These are phyloP conservation scores for Nakazawaea molendinolei DNA, from an alignment of 805 yeast genomes.

Conservation along the genomic window DNA sequence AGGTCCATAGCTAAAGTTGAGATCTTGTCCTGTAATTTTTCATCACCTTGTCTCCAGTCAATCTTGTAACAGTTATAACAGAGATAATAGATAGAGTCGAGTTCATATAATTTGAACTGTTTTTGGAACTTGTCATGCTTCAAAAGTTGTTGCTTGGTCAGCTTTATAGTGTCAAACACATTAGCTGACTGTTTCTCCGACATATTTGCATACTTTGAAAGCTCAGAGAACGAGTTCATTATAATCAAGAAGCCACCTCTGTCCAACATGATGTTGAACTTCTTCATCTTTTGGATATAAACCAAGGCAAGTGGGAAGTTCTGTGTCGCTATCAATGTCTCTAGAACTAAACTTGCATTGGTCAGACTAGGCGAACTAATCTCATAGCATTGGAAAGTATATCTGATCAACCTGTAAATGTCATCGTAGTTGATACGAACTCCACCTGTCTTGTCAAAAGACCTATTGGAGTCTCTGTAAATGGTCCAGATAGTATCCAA, in stretches of 20 bases:
- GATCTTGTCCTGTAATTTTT: background rate
- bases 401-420: conserved; percentile 1
- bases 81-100: background rate
- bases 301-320: conserved; percentile 1
- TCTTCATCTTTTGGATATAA: conserved; percentile 2
- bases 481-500: conserved; percentile 11
- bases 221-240: no score
- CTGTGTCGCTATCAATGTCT: conserved; percentile 6
- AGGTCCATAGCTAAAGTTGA: background rate
- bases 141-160: conserved; percentile 1
- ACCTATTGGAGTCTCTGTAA: conserved; percentile 10
- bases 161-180: background rate
- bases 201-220: no score
- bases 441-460: background rate
- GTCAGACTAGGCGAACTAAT: background rate
- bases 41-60: conserved; percentile 1
- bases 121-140: background rate
- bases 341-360: conserved; percentile 1
- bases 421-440: conserved; percentile 1
- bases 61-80: conserved; percentile 2
- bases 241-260: conserved; percentile 3
- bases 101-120: conserved; percentile 1
- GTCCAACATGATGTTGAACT: background rate
- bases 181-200: background rate
- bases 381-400: conserved; percentile 2